Evolutionary conservation across 306 rosid species (phyloP).

Genomic region (Lathyrus aphaca): DNA sequence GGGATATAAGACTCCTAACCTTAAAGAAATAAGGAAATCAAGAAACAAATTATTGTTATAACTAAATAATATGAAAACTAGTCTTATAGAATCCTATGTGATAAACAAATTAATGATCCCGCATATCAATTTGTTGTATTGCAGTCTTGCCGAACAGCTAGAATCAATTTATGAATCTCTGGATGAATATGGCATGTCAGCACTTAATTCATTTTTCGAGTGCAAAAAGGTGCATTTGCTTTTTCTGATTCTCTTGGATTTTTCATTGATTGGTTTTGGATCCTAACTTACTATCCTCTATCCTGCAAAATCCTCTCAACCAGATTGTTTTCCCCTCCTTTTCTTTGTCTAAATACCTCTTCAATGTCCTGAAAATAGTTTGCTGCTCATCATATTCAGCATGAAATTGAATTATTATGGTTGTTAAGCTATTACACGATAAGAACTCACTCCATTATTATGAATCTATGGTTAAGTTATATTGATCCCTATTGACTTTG

Average conservation of each 20-base stretch:
- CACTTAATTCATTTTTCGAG: constrained; percentile 73
- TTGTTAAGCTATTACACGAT: constrained; percentile 32
- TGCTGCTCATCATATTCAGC: constrained; percentile 28
- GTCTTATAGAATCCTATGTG: background rate
- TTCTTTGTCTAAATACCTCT: constrained; percentile 18
- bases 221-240: constrained; percentile 67
- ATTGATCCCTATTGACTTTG: constrained; percentile 25
- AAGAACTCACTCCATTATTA: constrained; percentile 14
- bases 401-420: constrained; percentile 33
- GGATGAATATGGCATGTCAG: constrained; percentile 60
- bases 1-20: background rate
- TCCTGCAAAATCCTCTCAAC: constrained; percentile 25
- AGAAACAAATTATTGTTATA: constrained; percentile 3
- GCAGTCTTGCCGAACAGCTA: constrained; percentile 93
- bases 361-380: constrained; percentile 15
- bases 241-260: constrained; percentile 29
- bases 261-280: constrained; percentile 25
- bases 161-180: constrained; percentile 74
- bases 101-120: constrained; percentile 12
- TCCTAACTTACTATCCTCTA: constrained; percentile 12
- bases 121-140: constrained; percentile 43
- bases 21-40: background rate
- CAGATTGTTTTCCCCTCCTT: constrained; percentile 15
- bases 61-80: background rate
- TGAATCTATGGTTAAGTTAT: background rate